These are phyloP conservation scores for Alternaria postmessia DNA, from an alignment of 2,329 filamentous ascomycete species.

Conservation along the genomic window DNA sequence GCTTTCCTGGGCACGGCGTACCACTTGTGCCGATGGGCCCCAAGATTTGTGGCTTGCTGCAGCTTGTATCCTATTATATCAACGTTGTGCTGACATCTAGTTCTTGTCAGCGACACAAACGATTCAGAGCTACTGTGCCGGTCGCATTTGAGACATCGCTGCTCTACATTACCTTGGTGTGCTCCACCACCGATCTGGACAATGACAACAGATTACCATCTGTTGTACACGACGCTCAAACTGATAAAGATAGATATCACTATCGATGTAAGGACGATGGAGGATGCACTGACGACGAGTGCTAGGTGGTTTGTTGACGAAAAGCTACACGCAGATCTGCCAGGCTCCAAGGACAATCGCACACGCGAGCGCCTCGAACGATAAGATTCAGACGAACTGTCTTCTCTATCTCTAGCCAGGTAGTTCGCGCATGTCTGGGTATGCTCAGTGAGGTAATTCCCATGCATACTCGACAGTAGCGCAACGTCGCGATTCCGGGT, in stretches of 20 bases:
- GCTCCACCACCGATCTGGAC: not conserved
- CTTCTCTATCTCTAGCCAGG: not conserved
- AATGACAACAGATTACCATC: not conserved
- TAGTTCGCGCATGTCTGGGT: not conserved
- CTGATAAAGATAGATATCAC: not conserved
- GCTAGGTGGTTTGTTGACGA: not conserved
- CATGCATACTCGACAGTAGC: constrained; percentile 4
- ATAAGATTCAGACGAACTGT: not conserved
- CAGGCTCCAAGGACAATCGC: not conserved
- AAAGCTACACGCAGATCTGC: not conserved
- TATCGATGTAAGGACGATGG: not conserved
- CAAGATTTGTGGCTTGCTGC: not conserved
- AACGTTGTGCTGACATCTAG: not conserved
- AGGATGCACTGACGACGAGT: not conserved
- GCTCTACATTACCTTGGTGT: not conserved
- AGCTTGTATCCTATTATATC: not conserved
- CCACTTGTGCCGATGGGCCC: not conserved
- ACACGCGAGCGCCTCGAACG: not conserved
- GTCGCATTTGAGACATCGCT: not conserved
- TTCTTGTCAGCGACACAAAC: not conserved
- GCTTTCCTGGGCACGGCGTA: not conserved
- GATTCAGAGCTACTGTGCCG: not conserved
- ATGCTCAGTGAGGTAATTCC: not conserved
- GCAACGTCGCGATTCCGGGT: not conserved
- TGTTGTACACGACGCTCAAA: not conserved